Evolutionary conservation across 305 asterid genomes (phyloP).

Genomic region (Fraxinus angustifolia): DNA sequence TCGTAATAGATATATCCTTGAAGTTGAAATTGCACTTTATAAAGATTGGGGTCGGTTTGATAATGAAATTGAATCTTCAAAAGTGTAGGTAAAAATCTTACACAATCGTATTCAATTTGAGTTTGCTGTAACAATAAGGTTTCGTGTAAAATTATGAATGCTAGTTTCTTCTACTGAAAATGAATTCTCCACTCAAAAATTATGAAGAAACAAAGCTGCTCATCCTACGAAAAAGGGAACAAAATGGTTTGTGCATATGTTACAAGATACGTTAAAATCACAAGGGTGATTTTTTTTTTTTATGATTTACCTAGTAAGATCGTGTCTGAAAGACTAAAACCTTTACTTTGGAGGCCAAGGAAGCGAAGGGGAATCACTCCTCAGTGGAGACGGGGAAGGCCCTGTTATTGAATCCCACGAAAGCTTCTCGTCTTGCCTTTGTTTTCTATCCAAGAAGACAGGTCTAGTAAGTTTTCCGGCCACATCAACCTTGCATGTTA

Average conservation of each 20-base stretch:
- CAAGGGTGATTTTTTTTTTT: background rate
- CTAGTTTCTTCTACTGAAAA: background rate
- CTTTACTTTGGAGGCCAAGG: constrained; percentile 29
- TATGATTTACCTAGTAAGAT: background rate
- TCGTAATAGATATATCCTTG: background rate
- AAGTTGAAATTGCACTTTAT: background rate
- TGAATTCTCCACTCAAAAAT: background rate
- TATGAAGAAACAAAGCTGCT: background rate
- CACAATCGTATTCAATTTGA: background rate
- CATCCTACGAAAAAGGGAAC: background rate
- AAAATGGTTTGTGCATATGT: constrained; percentile 15
- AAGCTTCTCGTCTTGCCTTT: constrained; percentile 30
- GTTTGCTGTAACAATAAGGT: background rate
- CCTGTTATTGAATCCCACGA: constrained; percentile 58
- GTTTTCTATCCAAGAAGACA: constrained; percentile 48
- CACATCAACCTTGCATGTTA: constrained; percentile 51
- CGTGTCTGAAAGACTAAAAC: background rate
- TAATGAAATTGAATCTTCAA: background rate
- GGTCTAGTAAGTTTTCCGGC: constrained; percentile 45
- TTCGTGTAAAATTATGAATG: background rate
- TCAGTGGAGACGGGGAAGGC: constrained; percentile 52
- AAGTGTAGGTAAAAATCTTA: background rate
- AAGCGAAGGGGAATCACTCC: constrained; percentile 48
- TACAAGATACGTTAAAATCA: background rate
- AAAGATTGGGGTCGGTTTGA: background rate